A percentile compares a stretch with the other conserved stretches of the same genome.
Evolutionary conservation across 2,329 filamentous ascomycete genomes (phyloP).

Genomic region (Tolypocladium cylindrosporum): DNA sequence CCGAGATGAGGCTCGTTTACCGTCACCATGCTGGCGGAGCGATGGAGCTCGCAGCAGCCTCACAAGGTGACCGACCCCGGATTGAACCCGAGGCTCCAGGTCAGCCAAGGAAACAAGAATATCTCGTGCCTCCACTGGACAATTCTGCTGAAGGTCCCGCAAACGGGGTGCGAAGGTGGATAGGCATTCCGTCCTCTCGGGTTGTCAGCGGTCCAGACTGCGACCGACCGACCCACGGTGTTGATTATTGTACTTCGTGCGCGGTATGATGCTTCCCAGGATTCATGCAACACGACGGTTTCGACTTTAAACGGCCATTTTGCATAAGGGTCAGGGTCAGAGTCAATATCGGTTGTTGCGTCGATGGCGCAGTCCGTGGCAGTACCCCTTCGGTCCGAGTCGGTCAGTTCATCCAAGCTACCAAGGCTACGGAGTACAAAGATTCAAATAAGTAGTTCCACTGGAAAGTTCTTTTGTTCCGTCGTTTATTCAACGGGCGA

Average conservation of each 20-base stretch:
- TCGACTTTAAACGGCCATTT: background rate
- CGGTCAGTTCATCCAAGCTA: background rate
- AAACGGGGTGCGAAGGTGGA: background rate
- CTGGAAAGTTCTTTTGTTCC: background rate
- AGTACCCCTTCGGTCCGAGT: background rate
- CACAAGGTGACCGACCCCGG: background rate
- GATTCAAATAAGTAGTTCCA: background rate
- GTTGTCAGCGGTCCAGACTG: background rate
- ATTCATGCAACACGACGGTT: background rate
- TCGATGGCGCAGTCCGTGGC: background rate
- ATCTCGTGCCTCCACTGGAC: background rate
- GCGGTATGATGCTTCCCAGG: background rate
- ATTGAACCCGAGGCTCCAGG: background rate
- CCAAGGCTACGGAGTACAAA: background rate
- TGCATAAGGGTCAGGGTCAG: background rate
- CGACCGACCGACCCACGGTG: background rate
- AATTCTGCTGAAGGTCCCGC: background rate
- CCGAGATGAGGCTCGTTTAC: background rate
- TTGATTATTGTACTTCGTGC: no score
- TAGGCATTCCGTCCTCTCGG: background rate
- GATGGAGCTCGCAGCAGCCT: background rate
- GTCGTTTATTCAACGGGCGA: background rate
- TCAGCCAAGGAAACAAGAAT: background rate
- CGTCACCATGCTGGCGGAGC: background rate
- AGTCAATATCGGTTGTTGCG: background rate